Evolutionary conservation across 2,329 filamentous ascomycete genomes (phyloP).

Genomic region (Neonectria hederae): DNA sequence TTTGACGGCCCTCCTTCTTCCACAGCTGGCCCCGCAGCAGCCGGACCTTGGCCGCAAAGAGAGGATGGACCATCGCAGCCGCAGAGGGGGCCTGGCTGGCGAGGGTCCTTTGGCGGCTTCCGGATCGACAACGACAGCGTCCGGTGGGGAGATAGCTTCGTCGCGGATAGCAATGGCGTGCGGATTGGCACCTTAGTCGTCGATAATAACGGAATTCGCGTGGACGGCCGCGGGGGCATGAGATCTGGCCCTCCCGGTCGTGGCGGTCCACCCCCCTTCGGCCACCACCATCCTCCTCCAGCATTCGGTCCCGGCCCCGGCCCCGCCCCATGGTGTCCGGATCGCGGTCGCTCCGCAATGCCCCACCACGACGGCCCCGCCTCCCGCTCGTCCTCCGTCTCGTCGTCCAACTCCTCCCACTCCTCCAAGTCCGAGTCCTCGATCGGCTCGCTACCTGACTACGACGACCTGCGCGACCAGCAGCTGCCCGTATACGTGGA

Average conservation of each 20-base stretch:
- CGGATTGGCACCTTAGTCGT: constrained; percentile 56
- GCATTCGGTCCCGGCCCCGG: constrained; percentile 27
- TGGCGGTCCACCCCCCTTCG: constrained; percentile 10
- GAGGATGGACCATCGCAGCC: constrained; percentile 19
- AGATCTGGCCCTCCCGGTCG: constrained; percentile 4
- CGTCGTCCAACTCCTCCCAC: constrained; percentile 48
- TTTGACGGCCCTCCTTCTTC: constrained; percentile 33
- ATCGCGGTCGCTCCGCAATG: constrained; percentile 23
- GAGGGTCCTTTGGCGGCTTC: constrained; percentile 45
- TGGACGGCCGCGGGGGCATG: constrained; percentile 18
- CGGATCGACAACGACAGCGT: constrained; percentile 55
- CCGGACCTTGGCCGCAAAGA: constrained; percentile 25
- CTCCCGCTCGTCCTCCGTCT: constrained; percentile 49
- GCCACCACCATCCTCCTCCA: constrained; percentile 8
- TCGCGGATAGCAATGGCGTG: constrained; percentile 57
- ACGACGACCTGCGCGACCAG: constrained; percentile 58
- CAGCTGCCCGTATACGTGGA: constrained; percentile 59
- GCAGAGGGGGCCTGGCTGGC: constrained; percentile 21
- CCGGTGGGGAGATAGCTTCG: constrained; percentile 54
- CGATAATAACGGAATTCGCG: constrained; percentile 52
- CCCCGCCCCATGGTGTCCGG: constrained; percentile 2
- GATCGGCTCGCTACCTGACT: constrained; percentile 63
- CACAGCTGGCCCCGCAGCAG: constrained; percentile 6
- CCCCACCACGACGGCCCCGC: constrained; percentile 27
- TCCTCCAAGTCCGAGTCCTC: constrained; percentile 52